These are phyloP conservation scores for Capsicum pubescens DNA, from an alignment of 257 asterid genomes.

Conservation along the genomic window DNA sequence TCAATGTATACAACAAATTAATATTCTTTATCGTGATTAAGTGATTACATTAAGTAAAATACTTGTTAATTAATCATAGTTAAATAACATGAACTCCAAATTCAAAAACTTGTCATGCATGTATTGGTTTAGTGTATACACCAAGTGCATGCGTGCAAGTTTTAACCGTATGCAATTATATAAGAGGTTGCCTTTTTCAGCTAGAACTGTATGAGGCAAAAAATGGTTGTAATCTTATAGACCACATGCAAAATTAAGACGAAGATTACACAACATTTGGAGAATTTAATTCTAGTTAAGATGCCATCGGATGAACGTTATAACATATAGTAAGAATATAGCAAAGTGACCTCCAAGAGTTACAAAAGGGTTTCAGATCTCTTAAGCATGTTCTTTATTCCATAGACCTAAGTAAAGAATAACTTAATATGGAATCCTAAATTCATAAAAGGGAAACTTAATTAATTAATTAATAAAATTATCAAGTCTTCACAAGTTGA, in stretches of 20 bases:
- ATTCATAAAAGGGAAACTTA: background rate
- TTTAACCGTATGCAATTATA: background rate
- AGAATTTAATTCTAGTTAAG: background rate
- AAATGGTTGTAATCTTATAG: background rate
- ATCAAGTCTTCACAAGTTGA: background rate
- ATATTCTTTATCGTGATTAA: too few species aligned
- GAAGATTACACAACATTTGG: background rate
- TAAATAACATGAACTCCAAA: too few species aligned
- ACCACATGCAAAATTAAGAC: background rate
- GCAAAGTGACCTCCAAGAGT: conserved; percentile 25
- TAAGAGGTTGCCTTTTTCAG: background rate
- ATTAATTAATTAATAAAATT: background rate
- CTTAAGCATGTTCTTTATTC: conserved; percentile 26
- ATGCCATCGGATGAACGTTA: background rate
- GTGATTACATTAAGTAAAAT: too few species aligned
- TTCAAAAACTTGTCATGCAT: too few species aligned
- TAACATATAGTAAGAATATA: conserved; percentile 18
- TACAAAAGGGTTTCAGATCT: conserved; percentile 27
- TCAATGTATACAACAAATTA: too few species aligned
- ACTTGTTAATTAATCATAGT: too few species aligned
- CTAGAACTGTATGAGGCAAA: background rate
- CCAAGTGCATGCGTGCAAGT: too few species aligned
- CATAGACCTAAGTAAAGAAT: conserved; percentile 21
- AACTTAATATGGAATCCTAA: conserved; percentile 14
- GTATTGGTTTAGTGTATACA: too few species aligned